phyloP scores from a whole-genome alignment of 495 filamentous ascomycete genomes.

The Lophium mytilinum region DNA sequence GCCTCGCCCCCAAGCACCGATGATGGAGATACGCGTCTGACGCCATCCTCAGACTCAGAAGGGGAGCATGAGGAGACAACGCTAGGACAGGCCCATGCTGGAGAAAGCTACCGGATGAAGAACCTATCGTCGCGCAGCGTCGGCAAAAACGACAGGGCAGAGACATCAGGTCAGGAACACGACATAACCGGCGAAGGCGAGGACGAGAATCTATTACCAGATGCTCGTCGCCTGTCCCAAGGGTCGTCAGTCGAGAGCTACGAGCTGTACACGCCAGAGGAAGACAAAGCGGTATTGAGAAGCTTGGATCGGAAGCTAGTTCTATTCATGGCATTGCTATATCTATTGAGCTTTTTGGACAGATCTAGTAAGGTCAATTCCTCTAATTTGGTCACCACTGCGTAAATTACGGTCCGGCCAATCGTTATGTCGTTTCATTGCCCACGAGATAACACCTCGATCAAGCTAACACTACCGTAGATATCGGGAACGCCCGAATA shows the following conservation, averaged over 20 bases:
- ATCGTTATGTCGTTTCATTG: not conserved
- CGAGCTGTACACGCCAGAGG: constrained; percentile 62
- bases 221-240: not conserved
- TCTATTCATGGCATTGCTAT: constrained; percentile 70
- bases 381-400: too few relatives aligned
- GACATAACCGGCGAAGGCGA: not conserved
- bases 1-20: not conserved
- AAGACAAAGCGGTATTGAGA: constrained; percentile 62
- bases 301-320: constrained; percentile 72
- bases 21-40: not conserved
- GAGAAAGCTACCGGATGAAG: not conserved
- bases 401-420: too few relatives aligned
- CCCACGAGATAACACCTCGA: too few relatives aligned
- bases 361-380: constrained; percentile 50
- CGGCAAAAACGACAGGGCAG: not conserved
- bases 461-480: constrained; percentile 42
- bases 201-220: not conserved
- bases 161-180: not conserved
- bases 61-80: not conserved
- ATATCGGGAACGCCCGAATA: constrained; percentile 50
- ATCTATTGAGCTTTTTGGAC: constrained; percentile 74
- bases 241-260: constrained; percentile 36
- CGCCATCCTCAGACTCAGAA: not conserved
- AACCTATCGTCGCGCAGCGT: not conserved
- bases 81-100: not conserved